phyloP scores from a whole-genome alignment of 768 basidiomycete species.

The Rhodotorula diobovata region DNA sequence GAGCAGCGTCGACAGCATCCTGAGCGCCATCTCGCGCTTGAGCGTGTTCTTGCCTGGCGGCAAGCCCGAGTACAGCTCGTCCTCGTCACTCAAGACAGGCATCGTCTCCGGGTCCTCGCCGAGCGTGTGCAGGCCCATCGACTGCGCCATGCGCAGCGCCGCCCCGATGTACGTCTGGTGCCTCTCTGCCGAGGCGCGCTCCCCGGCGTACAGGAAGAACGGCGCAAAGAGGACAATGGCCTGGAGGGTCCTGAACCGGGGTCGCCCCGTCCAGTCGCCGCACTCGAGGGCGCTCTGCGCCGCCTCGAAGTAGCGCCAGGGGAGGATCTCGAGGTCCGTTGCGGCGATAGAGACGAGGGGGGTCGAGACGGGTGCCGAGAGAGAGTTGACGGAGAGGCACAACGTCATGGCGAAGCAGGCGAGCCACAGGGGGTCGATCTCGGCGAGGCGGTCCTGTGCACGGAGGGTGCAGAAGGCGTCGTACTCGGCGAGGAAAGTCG shows the following conservation, averaged over 20 bases:
- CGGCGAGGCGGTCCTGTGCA: conserved; percentile 1
- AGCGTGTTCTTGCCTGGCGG: conserved; percentile 13
- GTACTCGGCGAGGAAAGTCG: conserved; percentile 19
- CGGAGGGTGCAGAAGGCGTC: conserved; percentile 14
- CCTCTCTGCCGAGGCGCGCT: not conserved
- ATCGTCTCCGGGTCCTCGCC: conserved; percentile 11
- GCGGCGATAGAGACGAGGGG: conserved; percentile 9
- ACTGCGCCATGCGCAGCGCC: conserved; percentile 12
- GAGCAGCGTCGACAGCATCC: conserved; percentile 5
- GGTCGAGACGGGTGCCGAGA: conserved; percentile 2
- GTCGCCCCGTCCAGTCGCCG: conserved; percentile 20
- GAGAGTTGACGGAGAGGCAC: conserved; percentile 12
- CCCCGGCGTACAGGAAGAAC: conserved; percentile 10
- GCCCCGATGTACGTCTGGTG: conserved; percentile 14
- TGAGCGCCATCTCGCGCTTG: conserved; percentile 17
- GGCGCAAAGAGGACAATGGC: conserved; percentile 22
- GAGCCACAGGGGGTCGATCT: conserved; percentile 34
- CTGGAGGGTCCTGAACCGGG: conserved; percentile 16
- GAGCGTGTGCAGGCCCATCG: conserved; percentile 19
- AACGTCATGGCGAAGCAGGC: conserved; percentile 23
- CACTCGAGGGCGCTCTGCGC: conserved; percentile 9
- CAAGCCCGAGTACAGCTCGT: conserved; percentile 1
- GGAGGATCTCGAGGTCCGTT: conserved; percentile 3
- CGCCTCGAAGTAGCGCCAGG: not conserved
- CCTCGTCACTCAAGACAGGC: conserved; percentile 1